Base-by-base conservation (phyloP, 225 moss, liverwort and hornwort species). In the Physcomitrium patens region DNA sequence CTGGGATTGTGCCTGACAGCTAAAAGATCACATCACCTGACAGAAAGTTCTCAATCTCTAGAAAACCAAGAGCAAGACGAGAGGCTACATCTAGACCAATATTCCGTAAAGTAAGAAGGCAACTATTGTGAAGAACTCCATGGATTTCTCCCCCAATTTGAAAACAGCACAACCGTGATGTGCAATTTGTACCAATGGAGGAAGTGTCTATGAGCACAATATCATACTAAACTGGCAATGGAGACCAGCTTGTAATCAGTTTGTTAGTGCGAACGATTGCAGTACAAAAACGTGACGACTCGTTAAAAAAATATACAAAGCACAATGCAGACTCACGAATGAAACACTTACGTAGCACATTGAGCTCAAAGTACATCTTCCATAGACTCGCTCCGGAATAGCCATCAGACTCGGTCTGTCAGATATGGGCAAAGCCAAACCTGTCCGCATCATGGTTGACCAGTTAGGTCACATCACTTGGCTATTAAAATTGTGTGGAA, bases 11-110 rank as follows among this genome's bases (percentile, higher is more conserved):
- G 75, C 72, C 76, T 57, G 19, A 72, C 0, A 4, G 5, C 72
- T 76, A 17, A 8, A 16, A 50, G 69, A 49, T 50, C 73, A 42
- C 68, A 77, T 82, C 73, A 69, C 48, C 50, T 74, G 68, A 45
- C 8, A 10, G 9, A 12, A 7, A 3, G 15, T 12, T 13, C 8
- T 45, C 55, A 55, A 16, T 3, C 12, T 0, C 0, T 11, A 3
- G 8, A 44, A 19, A 43, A 63, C 27, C 3, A 13, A 14, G 14
- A 0, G n/a, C 60, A 12, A 28, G 9, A 37, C 5, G 28, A 7
- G 0, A 31, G 1, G 8, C 16, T 15, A 16, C 6, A 49, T 12
- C 49, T 49, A 12, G 13, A 15, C 12, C 10, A 0, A 46, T 23
- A 10, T 14, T 47, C 2, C 5, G 11, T 12, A 1, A 28, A 23